These are phyloP conservation scores for Tricholoma sp. DNA, from an alignment of 768 basidiomycete species.

Conservation along the genomic window DNA sequence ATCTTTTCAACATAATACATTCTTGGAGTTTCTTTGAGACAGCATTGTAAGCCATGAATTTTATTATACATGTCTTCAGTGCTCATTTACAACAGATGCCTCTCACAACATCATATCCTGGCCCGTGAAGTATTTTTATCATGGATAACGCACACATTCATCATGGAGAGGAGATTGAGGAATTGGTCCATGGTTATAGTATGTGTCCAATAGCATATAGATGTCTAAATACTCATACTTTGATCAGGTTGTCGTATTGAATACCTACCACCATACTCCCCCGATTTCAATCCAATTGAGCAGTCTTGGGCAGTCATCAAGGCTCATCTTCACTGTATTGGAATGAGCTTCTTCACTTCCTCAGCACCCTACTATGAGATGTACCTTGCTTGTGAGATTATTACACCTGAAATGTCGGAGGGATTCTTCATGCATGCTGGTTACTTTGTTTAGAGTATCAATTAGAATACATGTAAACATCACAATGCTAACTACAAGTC, in stretches of 20 bases:
- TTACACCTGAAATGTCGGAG: not conserved
- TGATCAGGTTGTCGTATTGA: constrained; percentile 20
- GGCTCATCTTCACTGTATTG: not conserved
- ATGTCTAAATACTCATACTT: not conserved
- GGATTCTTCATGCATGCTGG: not conserved
- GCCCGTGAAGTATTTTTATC: constrained; percentile 21
- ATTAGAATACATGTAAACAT: not conserved
- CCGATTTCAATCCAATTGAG: constrained; percentile 35
- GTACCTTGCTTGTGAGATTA: not conserved
- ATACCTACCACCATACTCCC: constrained; percentile 34
- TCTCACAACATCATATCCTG: constrained; percentile 13
- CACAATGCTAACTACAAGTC: not conserved
- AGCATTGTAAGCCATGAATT: not conserved
- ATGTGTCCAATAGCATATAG: constrained; percentile 7
- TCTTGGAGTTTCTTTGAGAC: not conserved
- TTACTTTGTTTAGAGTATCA: not conserved
- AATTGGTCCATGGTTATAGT: constrained; percentile 11
- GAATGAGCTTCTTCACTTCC: not conserved
- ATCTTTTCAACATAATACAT: not conserved
- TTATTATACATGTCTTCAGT: not conserved
- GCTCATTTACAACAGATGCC: not conserved
- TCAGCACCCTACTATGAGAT: not conserved
- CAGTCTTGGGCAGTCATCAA: constrained; percentile 18
- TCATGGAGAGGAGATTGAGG: constrained; percentile 20
- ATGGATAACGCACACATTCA: constrained; percentile 32